phyloP scores from a whole-genome alignment of 2,329 filamentous ascomycete species.

The Apiospora koreana region DNA sequence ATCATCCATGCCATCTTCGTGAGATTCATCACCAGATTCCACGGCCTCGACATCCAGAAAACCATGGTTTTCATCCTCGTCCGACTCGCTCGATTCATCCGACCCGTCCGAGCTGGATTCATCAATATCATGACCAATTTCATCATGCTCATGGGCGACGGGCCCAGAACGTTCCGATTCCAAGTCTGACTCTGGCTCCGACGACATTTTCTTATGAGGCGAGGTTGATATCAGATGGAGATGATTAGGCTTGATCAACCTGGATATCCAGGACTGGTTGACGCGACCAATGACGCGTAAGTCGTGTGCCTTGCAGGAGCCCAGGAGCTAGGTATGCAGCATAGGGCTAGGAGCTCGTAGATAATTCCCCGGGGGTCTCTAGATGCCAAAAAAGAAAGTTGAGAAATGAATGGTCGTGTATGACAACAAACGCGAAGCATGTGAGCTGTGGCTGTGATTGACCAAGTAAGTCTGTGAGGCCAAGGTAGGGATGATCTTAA shows the following conservation, averaged over 20 bases:
- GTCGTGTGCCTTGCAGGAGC: not conserved
- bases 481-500: not conserved
- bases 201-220: not conserved
- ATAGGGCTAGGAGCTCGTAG: not conserved
- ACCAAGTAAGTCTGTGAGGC: not conserved
- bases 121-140: not conserved
- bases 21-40: not conserved
- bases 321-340: not conserved
- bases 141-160: not conserved
- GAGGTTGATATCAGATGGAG: not conserved
- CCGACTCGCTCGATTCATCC: not conserved
- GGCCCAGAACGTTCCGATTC: not conserved
- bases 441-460: slow-evolving; percentile 4
- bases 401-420: not conserved
- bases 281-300: not conserved
- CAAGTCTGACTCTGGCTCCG: not conserved
- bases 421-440: slow-evolving; percentile 4
- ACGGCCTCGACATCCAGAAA: slow-evolving; percentile 5
- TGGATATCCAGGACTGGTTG: not conserved
- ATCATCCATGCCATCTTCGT: not conserved
- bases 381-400: not conserved
- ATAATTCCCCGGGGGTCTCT: not conserved
- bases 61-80: not conserved
- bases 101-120: not conserved
- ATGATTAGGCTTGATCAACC: not conserved